Percentiles rank a stretch among this genome's conserved stretches.
phyloP scores from a whole-genome alignment of 2,329 filamentous ascomycete species.

The Aspergillus sp. region DNA sequence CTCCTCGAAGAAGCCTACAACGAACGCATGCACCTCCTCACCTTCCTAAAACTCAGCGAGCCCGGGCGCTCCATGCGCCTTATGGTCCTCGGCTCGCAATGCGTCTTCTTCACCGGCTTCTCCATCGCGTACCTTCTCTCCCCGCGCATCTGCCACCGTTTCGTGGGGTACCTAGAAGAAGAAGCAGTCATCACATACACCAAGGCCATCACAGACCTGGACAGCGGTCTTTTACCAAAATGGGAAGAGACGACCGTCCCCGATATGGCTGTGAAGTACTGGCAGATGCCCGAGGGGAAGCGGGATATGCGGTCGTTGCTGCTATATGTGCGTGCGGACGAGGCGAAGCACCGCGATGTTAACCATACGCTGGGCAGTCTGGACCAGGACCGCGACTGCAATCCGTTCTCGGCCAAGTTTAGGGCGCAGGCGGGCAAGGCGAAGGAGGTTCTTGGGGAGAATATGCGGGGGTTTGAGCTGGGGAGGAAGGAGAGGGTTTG shows the following conservation, averaged over 20 bases:
- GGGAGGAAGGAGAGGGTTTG: too few relatives aligned
- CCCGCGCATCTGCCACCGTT: constrained; percentile 86
- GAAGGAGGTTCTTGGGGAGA: too few relatives aligned
- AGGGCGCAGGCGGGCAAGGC: too few relatives aligned
- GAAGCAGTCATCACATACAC: constrained; percentile 97
- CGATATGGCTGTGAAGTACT: constrained; percentile 88
- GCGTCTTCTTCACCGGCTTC: constrained; percentile 93
- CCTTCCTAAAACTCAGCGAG: constrained; percentile 87
- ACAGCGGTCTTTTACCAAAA: constrained; percentile 75
- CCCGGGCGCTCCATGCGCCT: constrained; percentile 87
- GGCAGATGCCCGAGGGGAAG: constrained; percentile 84
- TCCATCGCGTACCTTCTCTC: constrained; percentile 86
- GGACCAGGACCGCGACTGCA: constrained; percentile 80
- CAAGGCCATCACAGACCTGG: constrained; percentile 81
- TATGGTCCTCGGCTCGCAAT: constrained; percentile 89
- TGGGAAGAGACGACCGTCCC: constrained; percentile 80
- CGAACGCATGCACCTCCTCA: constrained; percentile 88
- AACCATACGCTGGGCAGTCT: constrained; percentile 94
- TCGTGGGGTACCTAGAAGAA: constrained; percentile 96
- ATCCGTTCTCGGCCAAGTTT: constrained; percentile 80
- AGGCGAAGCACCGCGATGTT: constrained; percentile 87
- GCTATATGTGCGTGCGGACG: constrained; percentile 82
- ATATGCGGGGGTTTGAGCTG: too few relatives aligned
- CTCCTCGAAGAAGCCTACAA: constrained; percentile 88
- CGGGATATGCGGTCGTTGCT: constrained; percentile 83